Conservation (phyloP, 345 rosid genomes). For the Brassica cretica region DNA sequence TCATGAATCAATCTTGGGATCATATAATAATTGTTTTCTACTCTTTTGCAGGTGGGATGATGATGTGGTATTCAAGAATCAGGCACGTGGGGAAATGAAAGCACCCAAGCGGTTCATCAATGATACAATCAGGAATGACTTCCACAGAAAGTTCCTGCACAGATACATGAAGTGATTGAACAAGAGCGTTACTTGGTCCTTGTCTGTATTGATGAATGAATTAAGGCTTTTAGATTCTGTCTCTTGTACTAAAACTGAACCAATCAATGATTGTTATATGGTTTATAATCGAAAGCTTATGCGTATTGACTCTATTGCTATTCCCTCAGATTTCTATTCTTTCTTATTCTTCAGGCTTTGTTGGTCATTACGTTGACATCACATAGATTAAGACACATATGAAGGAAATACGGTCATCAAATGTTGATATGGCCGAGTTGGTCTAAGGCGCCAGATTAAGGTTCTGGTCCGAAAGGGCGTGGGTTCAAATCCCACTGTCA, state of each 20-base stretch:
- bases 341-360: neutral
- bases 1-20: neutral
- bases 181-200: conserved; percentile 14
- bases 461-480: conserved; percentile 99
- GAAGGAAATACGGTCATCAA: no score
- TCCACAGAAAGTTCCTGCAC: conserved; percentile 88
- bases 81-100: conserved; percentile 96
- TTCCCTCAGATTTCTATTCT: neutral
- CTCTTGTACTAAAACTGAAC: neutral
- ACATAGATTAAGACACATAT: no score
- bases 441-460: conserved; percentile 99
- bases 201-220: neutral
- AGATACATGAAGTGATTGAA: conserved; percentile 83
- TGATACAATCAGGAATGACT: conserved; percentile 91
- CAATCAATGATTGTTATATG: neutral
- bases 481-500: conserved; percentile 98
- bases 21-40: neutral
- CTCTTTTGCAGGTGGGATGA: conserved; percentile 84
- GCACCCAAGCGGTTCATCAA: conserved; percentile 94
- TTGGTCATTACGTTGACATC: no score
- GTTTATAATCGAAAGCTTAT: neutral
- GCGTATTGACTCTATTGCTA: neutral
- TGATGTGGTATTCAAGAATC: conserved; percentile 98
- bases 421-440: conserved; percentile 96
- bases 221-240: neutral